Evolutionary conservation across 1,284 basidiomycete species (phyloP), one percentile per base, ranked within the genome.

Genomic region (Apiotrichum laibachii): DNA sequence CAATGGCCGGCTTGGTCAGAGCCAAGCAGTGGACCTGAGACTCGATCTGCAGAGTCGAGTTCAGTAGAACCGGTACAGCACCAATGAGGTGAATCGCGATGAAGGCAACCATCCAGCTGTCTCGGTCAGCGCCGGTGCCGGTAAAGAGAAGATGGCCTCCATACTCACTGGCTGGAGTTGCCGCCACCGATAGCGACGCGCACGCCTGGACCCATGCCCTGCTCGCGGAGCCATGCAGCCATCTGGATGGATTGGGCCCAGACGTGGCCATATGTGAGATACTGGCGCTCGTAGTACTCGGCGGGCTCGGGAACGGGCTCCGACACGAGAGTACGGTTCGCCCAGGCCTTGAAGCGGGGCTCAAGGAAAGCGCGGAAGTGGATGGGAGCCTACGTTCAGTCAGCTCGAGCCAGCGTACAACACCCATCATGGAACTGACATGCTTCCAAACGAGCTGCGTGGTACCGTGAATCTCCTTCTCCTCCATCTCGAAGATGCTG

Each of bases 401-500:
- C 37, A 37, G 37, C 26, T 33, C n/a, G 26, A 3, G 26, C 26
- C 33, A 31, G 47, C 2, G 37, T 16, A 37, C 3, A 37, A 10
- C 37, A 31, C 7, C 46, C 26, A 18, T 35, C 6, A 15, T 19
- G 1, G n/a, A 2, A 61, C 71, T 56, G 31, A 73, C 73, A 58
- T 71, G 64, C 62, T 76, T 76, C 73, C 73, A 77, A 13, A 63
- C 63, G 21, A 65, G 62, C 13, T 65, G 52, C 34, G 44, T 44
- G 18, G 60, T 57, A 18, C 72, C 75, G 39, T 64, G 26, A 2
- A 77, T 43, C 10, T 61, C 50, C 11, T 55, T 52, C 53, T 69
- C 64, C 57, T 73, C 70, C 61, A 72, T 72, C 67, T 77, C 75
- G 55, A 76, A 62, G 18, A 72, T 60, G 11, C 64, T 60, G 15